Percentiles rank a stretch among this genome's conserved stretches.
Evolutionary conservation across 1,139 yeast genomes (phyloP).

Genomic region (Hemisphaericaspora xylofermentans): DNA sequence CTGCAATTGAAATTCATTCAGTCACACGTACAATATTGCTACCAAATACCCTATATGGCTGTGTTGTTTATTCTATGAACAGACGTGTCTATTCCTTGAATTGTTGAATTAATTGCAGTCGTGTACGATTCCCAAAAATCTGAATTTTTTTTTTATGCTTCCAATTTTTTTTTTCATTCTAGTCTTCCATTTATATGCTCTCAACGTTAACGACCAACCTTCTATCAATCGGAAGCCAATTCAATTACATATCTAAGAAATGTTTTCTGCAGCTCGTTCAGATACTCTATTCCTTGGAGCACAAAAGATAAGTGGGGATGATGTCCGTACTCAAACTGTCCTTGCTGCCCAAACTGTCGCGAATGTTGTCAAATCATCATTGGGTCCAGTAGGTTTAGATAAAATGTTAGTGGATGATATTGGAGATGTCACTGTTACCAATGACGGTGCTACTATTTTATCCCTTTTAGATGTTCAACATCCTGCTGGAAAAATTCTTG

Average conservation of each 20-base stretch:
- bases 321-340: constrained; percentile 93
- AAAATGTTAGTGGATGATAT: constrained; percentile 99
- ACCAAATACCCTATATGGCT: too few species aligned
- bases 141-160: constrained; percentile 3
- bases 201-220: not conserved
- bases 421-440: constrained; percentile 98
- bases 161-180: constrained; percentile 1
- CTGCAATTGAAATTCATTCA: too few species aligned
- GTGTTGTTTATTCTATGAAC: too few species aligned
- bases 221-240: not conserved
- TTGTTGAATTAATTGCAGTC: not conserved
- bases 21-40: too few species aligned
- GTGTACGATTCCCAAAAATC: too few species aligned
- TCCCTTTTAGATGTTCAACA: constrained; percentile 93
- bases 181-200: not conserved
- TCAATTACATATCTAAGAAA: constrained; percentile 12
- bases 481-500: constrained; percentile 97
- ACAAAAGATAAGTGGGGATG: constrained; percentile 94
- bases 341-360: constrained; percentile 96
- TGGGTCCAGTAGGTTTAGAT: constrained; percentile 98
- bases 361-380: constrained; percentile 92
- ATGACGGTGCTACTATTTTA: constrained; percentile 97
- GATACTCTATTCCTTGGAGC: constrained; percentile 94
- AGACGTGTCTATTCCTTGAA: too few species aligned
- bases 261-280: constrained; percentile 71